Conservation (phyloP, 768 basidiomycete species). For the Trametes meyenii region DNA sequence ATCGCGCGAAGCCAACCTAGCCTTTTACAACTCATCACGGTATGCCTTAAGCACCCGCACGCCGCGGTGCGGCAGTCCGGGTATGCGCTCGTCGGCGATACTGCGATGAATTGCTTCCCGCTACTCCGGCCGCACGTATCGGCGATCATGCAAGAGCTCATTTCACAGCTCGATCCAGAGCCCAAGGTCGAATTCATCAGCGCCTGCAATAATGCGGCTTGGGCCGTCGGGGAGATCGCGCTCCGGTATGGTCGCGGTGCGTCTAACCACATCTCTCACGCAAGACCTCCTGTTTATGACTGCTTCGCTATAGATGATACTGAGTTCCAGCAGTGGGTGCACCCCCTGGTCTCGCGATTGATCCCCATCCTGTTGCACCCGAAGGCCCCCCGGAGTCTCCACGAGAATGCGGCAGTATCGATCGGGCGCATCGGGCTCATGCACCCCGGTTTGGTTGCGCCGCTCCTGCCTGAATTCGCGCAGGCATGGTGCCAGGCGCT, state of each 20-base stretch:
- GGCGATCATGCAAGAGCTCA: slow-evolving; percentile 87
- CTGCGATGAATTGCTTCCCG: slow-evolving; percentile 94
- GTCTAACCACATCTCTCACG: slow-evolving; percentile 25
- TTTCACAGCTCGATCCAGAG: slow-evolving; percentile 87
- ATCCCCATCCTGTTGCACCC: slow-evolving; percentile 92
- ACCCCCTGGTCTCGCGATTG: slow-evolving; percentile 81
- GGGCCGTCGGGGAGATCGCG: slow-evolving; percentile 99
- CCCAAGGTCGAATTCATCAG: slow-evolving; percentile 94
- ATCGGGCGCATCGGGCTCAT: slow-evolving; percentile 96
- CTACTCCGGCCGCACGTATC: slow-evolving; percentile 85
- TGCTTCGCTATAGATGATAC: slow-evolving; percentile 56
- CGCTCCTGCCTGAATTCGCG: slow-evolving; percentile 87
- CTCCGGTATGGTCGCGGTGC: slow-evolving; percentile 84
- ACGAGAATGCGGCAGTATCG: slow-evolving; percentile 98
- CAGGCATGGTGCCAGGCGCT: slow-evolving; percentile 97
- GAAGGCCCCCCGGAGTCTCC: slow-evolving; percentile 90
- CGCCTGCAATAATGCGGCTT: slow-evolving; percentile 98
- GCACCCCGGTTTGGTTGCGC: slow-evolving; percentile 87
- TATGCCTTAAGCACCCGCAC: slow-evolving; percentile 95
- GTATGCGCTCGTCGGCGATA: slow-evolving; percentile 97
- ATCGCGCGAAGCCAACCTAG: slow-evolving; percentile 74
- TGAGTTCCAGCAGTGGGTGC: slow-evolving; percentile 92
- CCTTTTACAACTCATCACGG: slow-evolving; percentile 77
- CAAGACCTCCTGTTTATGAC: neutral
- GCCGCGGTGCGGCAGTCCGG: slow-evolving; percentile 95